Evolutionary conservation across 169 alveolate genomes (phyloP).

Genomic region (Plasmodium gonderi): DNA sequence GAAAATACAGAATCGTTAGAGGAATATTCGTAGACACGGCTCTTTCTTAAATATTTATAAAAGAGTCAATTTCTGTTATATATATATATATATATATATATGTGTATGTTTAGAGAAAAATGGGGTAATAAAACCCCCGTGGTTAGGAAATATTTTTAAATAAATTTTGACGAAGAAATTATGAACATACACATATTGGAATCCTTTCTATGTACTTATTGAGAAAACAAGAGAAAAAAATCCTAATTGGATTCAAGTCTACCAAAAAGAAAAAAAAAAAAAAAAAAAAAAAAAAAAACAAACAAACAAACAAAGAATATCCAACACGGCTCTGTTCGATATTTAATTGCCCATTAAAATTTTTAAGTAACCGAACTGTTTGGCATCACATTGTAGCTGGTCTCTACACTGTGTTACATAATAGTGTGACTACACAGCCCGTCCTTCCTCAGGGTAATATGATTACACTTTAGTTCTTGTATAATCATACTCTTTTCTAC

Average conservation of each 20-base stretch:
- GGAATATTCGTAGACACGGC: constrained; percentile 16
- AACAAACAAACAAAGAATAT: too few relatives aligned
- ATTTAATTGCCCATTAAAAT: not conserved
- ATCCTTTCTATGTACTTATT: not conserved
- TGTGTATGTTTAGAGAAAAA: too few relatives aligned
- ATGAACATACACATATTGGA: too few relatives aligned
- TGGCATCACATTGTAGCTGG: too few relatives aligned
- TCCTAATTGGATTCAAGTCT: not conserved
- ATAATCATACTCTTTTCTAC: not conserved
- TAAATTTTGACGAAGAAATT: too few relatives aligned
- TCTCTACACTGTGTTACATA: not conserved
- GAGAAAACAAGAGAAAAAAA: not conserved
- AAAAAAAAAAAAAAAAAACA: not conserved
- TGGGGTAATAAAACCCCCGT: too few relatives aligned
- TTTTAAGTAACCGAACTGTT: not conserved
- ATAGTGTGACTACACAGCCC: too few relatives aligned
- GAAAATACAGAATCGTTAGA: constrained; percentile 69
- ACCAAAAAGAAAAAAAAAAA: not conserved
- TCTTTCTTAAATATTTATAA: not conserved
- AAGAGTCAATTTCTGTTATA: not conserved
- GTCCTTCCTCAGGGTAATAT: too few relatives aligned
- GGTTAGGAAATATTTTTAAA: too few relatives aligned
- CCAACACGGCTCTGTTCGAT: too few relatives aligned
- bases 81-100: too few relatives aligned
- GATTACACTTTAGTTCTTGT: not conserved